A percentile compares a stretch with the other conserved stretches of the same genome.
phyloP scores from a whole-genome alignment of 331 rosid genomes.

The Quercus lobata region DNA sequence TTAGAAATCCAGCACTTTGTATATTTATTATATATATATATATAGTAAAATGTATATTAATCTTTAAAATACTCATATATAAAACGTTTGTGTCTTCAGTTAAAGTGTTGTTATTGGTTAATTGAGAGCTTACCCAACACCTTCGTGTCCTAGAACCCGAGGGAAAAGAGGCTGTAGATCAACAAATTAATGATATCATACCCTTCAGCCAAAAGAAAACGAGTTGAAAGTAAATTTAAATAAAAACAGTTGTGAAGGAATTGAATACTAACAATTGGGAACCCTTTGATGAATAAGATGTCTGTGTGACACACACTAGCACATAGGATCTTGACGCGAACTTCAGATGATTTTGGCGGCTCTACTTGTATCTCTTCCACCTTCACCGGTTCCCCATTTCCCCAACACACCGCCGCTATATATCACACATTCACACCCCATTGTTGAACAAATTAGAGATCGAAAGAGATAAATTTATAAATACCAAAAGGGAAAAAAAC shows the following conservation, averaged over 20 bases:
- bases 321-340: conserved; percentile 45
- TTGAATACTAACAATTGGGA: conserved; percentile 19
- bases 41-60: no score
- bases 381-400: conserved; percentile 24
- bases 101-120: no score
- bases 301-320: conserved; percentile 62
- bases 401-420: conserved; percentile 60
- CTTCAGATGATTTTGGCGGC: conserved; percentile 46
- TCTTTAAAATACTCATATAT: no score
- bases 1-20: no score
- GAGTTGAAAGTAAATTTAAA: not conserved
- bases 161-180: conserved; percentile 41
- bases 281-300: conserved; percentile 29
- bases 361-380: conserved; percentile 59
- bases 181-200: not conserved
- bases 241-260: not conserved
- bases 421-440: not conserved
- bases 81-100: no score
- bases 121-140: conserved; percentile 43
- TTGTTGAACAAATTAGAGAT: no score
- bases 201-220: not conserved
- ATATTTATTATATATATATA: no score
- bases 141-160: conserved; percentile 60
- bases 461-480: not conserved
- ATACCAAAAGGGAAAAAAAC: not conserved